Base-by-base conservation (phyloP, 2,329 filamentous ascomycete species). In the Fusarium neocosmosporiellum region DNA sequence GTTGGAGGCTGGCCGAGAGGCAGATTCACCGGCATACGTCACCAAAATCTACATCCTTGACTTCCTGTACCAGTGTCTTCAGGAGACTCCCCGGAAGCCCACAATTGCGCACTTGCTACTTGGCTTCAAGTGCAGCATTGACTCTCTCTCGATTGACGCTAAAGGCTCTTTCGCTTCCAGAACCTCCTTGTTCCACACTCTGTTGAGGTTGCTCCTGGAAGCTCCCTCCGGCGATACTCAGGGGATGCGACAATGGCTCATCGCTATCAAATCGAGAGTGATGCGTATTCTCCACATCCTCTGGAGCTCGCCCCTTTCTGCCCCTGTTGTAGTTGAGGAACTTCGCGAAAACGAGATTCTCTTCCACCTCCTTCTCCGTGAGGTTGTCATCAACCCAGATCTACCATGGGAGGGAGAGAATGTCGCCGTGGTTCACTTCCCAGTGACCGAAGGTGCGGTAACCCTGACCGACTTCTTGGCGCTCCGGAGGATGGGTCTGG, bases 31-130 rank as follows among this genome's bases (percentile, higher is more conserved):
- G 1, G 90, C 91, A 67, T 98, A 96, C 80, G 85, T 92, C 66
- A 93, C 95, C 79, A 97, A 98, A 81, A 86, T 94, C 61, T 93
- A 92, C 67, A 91, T 98, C 24, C 87, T 99, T 7, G 92, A 96
- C 71, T 96, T 99, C 77, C 84, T 99, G 39, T 93, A 94, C 75
- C 90, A 91, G 63, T 97, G 94, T 78, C 87, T 99, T 4, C 88
- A 89, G 62, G 90, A 92, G 36, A 92, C 92, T 29, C 91, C 93
- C 1, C 89, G 92, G 75, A 90, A 91, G 75, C 95, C 96, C 6
- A 97, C 93, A 2, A 92, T 99, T 74, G 96, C 96, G 0, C 97
- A 99, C 81, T 87, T 97, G 53, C 86, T 99, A 2, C 89, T 99
- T 7, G 96, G 96, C 0, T 98, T 99, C 80, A 89, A 89, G 64